Evolutionary conservation across 139 green algal genomes (phyloP), one percentile per base, ranked within the genome.

Genomic region (Spirogloea muscicola): DNA sequence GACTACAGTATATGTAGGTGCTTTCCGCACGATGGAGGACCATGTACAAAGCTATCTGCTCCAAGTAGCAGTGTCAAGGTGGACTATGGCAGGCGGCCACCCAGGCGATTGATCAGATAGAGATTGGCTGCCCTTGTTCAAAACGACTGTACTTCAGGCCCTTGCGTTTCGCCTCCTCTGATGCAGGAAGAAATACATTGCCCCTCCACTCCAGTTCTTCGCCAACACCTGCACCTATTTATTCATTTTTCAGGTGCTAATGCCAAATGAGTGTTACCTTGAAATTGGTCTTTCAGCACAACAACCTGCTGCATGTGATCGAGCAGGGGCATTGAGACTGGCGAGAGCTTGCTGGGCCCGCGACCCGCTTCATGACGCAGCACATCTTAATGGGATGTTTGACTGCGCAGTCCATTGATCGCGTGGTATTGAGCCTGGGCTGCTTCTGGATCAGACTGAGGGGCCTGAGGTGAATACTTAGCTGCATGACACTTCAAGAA

Each of bases 161-260:
- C n/a, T n/a, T n/a, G n/a, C 44, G 13, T 52, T 25, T 25, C 0
- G 48, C 27, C 48, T n/a, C 27, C 3, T 18, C 31, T 43, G 7
- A 27, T 38, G 58, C 67, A 76, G 67, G 49, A 48, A 13, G 9
- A 13, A 43, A n/a, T 76, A 67, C 67, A 43, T 76, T 10, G 67
- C 67, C 13, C 67, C 67, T 13, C 7, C 33, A 13, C 27, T 76
- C 10, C 67, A 76, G 46, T 69, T 31, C 49, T 68, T 76, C n/a
- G 67, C 67, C 18, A 48, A 76, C 42, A 34, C 36, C 27, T 76
- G 67, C 58, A 76, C 46, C 10, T 68, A 68, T 16, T 49, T 76
- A 29, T 76, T 76, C 42, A 31, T 76, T 10, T 31, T 76, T 27
- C 57, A n/a, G n/a, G n/a, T n/a, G n/a, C n/a, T n/a, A n/a, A n/a